These are phyloP conservation scores for Gossypium gossypioides DNA, from an alignment of 441 rosid species.

Conservation along the genomic window DNA sequence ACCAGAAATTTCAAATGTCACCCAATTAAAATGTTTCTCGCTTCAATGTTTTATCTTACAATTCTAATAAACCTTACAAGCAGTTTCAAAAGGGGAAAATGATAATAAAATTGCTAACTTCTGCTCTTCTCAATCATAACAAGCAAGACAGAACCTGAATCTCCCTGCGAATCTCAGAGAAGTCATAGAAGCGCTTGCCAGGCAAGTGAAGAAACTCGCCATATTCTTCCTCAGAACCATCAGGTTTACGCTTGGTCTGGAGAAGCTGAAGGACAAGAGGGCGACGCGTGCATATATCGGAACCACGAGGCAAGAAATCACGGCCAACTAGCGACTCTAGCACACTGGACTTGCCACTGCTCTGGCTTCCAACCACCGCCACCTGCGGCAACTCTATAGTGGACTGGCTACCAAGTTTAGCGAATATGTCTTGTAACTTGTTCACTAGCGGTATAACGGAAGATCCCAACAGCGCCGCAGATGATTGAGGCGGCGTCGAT, in stretches of 20 bases:
- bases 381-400: slow-evolving; percentile 73
- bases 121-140: not conserved
- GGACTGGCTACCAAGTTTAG: slow-evolving; percentile 71
- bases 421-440: slow-evolving; percentile 88
- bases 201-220: slow-evolving; percentile 75
- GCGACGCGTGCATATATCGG: slow-evolving; percentile 65
- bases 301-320: slow-evolving; percentile 66
- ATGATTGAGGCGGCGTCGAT: slow-evolving; percentile 14
- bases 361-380: slow-evolving; percentile 74
- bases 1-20: not conserved
- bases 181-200: slow-evolving; percentile 56
- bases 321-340: slow-evolving; percentile 74
- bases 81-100: not conserved
- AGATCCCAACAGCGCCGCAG: slow-evolving; percentile 48
- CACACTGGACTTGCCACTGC: slow-evolving; percentile 73
- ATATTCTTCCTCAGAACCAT: slow-evolving; percentile 58
- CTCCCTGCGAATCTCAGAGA: slow-evolving; percentile 69
- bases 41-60: not conserved
- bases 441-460: slow-evolving; percentile 87
- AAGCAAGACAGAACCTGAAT: slow-evolving; percentile 39
- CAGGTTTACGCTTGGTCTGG: slow-evolving; percentile 52
- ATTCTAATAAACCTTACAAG: not conserved
- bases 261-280: slow-evolving; percentile 71
- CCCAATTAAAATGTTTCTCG: not conserved
- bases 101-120: not conserved